These are phyloP conservation scores for Cercospora sesami DNA, from an alignment of 2,329 filamentous ascomycete genomes.

Conservation along the genomic window DNA sequence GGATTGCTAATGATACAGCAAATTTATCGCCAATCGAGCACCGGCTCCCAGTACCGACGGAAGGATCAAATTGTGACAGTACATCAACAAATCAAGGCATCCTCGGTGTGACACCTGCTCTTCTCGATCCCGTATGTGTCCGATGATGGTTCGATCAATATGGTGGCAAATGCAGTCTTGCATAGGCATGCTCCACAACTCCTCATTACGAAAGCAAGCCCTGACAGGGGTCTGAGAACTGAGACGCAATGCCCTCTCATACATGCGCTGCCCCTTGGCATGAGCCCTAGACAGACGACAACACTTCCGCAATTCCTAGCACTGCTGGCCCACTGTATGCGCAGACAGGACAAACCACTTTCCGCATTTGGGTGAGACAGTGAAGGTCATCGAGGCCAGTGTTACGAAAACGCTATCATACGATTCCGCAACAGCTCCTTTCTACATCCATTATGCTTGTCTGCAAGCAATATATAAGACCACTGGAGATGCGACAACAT, in stretches of 20 bases:
- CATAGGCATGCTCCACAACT: background rate
- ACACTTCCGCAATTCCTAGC: background rate
- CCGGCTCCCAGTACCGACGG: background rate
- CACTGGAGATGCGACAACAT: background rate
- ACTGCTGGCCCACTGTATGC: background rate
- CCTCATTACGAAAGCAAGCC: constrained; percentile 4
- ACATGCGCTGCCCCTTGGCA: background rate
- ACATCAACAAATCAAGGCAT: background rate
- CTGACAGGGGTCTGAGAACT: constrained; percentile 1
- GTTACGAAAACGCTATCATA: background rate
- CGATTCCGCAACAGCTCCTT: background rate
- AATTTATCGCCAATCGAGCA: background rate
- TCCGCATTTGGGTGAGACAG: background rate
- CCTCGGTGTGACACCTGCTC: background rate
- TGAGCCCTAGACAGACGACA: background rate
- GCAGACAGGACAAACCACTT: background rate
- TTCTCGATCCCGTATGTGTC: background rate
- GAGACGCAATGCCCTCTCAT: background rate
- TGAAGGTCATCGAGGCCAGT: background rate
- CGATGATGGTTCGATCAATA: background rate
- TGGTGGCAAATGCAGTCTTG: background rate
- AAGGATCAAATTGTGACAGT: background rate
- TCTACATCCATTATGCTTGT: background rate
- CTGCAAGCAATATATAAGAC: background rate
- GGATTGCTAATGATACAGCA: background rate